A percentile compares a stretch with the other conserved stretches of the same genome.
These are phyloP conservation scores for Skeletonema tropicum DNA, from an alignment of 108 stramenopile genomes.

Conservation along the genomic window DNA sequence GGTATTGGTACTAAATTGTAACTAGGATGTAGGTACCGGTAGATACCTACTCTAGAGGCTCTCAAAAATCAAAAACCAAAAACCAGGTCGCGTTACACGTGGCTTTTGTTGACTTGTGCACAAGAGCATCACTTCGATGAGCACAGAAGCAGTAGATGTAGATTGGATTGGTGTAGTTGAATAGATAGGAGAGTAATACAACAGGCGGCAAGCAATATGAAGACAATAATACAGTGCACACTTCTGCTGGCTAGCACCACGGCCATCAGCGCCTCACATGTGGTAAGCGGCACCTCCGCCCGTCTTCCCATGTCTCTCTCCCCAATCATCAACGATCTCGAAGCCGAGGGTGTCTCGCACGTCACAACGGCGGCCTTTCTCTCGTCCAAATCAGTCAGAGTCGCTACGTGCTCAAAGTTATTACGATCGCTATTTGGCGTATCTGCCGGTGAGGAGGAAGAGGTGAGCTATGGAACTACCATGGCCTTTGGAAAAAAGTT, in stretches of 20 bases:
- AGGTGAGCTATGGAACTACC: slow-evolving; percentile 49
- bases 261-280: slow-evolving; percentile 28
- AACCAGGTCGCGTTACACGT: neutral
- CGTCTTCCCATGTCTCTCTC: slow-evolving; percentile 86
- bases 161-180: slow-evolving; percentile 1
- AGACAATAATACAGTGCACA: neutral
- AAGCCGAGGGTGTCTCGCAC: slow-evolving; percentile 67
- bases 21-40: no score
- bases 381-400: slow-evolving; percentile 66
- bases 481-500: slow-evolving; percentile 75
- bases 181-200: neutral
- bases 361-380: slow-evolving; percentile 78
- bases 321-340: slow-evolving; percentile 75
- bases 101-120: neutral
- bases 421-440: slow-evolving; percentile 54
- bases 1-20: no score
- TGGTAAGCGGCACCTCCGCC: slow-evolving; percentile 59
- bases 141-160: neutral
- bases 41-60: no score
- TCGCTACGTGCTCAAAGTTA: slow-evolving; percentile 23
- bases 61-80: no score
- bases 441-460: slow-evolving; percentile 28
- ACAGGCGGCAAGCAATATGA: neutral
- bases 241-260: neutral
- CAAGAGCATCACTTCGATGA: neutral